phyloP scores from a whole-genome alignment of 768 basidiomycete species.

The Suillus ampliporus region DNA sequence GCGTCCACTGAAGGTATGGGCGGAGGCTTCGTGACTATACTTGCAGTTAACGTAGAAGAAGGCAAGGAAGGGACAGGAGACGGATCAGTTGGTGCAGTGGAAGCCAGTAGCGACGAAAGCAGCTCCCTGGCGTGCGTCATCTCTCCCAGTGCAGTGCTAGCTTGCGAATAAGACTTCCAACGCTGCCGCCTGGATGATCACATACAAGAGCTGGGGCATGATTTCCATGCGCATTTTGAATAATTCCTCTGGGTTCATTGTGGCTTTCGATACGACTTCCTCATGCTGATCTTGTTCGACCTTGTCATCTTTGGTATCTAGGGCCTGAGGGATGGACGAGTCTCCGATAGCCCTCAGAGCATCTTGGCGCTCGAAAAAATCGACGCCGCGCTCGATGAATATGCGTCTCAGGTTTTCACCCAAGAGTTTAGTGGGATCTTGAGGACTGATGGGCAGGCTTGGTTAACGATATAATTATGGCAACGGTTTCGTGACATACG shows the following conservation, averaged over 20 bases:
- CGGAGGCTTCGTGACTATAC: conserved; percentile 68
- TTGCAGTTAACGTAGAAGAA: conserved; percentile 56
- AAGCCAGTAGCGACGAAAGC: conserved; percentile 59
- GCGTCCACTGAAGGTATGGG: conserved; percentile 69
- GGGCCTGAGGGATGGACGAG: conserved; percentile 28
- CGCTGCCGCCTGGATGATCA: conserved; percentile 18
- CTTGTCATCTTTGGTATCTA: conserved; percentile 34
- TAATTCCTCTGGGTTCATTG: conserved; percentile 78
- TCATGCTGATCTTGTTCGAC: conserved; percentile 36
- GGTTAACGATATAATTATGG: conserved; percentile 22
- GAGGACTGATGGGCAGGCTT: conserved; percentile 47
- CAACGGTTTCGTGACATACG: conserved; percentile 50
- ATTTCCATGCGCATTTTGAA: conserved; percentile 76
- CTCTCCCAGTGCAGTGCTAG: conserved; percentile 77
- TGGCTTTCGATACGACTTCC: conserved; percentile 28
- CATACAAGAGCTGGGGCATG: conserved; percentile 75
- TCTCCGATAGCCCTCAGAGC: conserved; percentile 27
- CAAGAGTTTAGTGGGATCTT: conserved; percentile 62
- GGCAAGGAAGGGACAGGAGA: conserved; percentile 35
- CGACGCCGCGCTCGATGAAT: conserved; percentile 72
- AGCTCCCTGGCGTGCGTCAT: conserved; percentile 80
- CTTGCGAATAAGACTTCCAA: conserved; percentile 7
- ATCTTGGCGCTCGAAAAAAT: conserved; percentile 70
- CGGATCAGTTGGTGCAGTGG: conserved; percentile 42
- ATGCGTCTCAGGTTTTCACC: conserved; percentile 71